phyloP scores from a whole-genome alignment of 2,329 filamentous ascomycete genomes.

The Trichophyton benhamiae region DNA sequence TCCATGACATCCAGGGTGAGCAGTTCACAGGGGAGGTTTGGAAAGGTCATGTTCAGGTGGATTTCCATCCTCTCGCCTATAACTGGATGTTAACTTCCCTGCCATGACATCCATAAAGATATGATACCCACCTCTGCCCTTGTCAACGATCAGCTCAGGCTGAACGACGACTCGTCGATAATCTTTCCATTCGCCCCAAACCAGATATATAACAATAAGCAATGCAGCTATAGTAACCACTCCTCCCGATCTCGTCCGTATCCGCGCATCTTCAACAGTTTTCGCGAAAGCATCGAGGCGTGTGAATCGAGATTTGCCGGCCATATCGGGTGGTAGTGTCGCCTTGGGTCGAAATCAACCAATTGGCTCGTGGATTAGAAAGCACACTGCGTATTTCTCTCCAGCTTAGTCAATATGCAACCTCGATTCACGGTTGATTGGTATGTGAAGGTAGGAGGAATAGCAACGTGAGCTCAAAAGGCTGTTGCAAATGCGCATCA shows the following conservation, averaged over 20 bases:
- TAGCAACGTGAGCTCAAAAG: neutral
- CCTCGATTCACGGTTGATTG: neutral
- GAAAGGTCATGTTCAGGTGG: conserved; percentile 93
- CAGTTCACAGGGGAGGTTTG: conserved; percentile 84
- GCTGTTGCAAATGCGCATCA: neutral
- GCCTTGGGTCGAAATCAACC: neutral
- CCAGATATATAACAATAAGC: conserved; percentile 73
- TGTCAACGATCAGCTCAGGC: conserved; percentile 91
- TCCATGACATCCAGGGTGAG: conserved; percentile 98
- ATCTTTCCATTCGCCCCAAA: conserved; percentile 92
- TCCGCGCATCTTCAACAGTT: conserved; percentile 93
- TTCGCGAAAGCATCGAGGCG: conserved; percentile 98
- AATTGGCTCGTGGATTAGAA: neutral
- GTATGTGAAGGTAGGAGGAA: neutral
- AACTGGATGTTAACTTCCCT: conserved; percentile 3
- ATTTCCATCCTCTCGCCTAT: conserved; percentile 97
- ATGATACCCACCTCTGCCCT: conserved; percentile 62
- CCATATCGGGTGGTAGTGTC: conserved; percentile 44
- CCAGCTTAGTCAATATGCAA: neutral
- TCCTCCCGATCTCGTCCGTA: conserved; percentile 89
- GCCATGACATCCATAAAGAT: neutral
- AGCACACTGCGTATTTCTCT: neutral
- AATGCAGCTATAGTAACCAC: conserved; percentile 88
- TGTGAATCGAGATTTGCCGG: conserved; percentile 84
- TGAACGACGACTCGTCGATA: conserved; percentile 76